A percentile compares a stretch with the other conserved stretches of the same genome.
Conservation (phyloP, 371 early-diverging fungal species). For the Apophysomyces variabilis region DNA sequence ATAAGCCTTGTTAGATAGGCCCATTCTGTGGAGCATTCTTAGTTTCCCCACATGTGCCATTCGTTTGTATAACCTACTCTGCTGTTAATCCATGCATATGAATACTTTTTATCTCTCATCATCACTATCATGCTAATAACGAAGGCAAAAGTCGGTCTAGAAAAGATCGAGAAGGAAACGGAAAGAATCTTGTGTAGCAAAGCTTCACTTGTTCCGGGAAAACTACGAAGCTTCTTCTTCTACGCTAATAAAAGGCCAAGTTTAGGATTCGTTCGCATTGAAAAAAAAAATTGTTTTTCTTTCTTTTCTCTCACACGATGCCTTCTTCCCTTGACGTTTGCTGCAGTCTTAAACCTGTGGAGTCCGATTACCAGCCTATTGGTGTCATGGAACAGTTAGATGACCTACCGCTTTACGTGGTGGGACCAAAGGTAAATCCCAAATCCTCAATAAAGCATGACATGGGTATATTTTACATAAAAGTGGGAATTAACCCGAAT, state of each 20-base stretch:
- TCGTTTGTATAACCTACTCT: no score
- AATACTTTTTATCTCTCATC: no score
- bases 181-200: background rate
- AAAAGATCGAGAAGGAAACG: background rate
- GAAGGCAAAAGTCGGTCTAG: background rate
- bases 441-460: no score
- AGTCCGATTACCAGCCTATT: conserved; percentile 55
- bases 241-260: background rate
- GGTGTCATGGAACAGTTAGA: conserved; percentile 54
- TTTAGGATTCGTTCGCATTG: background rate
- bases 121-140: no score
- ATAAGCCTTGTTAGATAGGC: no score
- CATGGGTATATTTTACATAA: no score
- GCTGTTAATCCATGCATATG: no score
- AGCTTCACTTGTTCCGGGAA: background rate
- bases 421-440: conserved; percentile 12
- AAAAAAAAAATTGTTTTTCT: background rate
- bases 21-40: no score
- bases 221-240: background rate
- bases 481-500: no score
- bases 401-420: conserved; percentile 43
- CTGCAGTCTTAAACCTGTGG: conserved; percentile 68
- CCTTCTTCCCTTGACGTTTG: conserved; percentile 56
- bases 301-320: conserved; percentile 33
- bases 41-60: no score